These are phyloP conservation scores for Ogataea kodamae DNA, from an alignment of 805 yeast genomes.

Conservation along the genomic window DNA sequence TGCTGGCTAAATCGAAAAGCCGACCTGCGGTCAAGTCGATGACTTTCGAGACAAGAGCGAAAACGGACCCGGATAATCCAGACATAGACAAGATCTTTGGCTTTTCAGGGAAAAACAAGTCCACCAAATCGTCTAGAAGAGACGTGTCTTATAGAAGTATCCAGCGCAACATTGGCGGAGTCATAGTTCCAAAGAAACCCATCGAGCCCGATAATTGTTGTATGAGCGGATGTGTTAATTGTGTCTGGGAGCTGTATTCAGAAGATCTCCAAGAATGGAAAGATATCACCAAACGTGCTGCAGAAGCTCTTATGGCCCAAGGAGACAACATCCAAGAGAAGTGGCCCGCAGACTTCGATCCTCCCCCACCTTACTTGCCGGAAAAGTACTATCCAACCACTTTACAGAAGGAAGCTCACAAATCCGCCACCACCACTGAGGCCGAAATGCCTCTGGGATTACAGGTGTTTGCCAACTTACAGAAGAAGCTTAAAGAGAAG, in stretches of 20 bases:
- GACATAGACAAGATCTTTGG: constrained; percentile 31
- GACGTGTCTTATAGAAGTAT: constrained; percentile 35
- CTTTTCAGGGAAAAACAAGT: constrained; percentile 30
- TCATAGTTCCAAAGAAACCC: constrained; percentile 79
- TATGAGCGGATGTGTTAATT: constrained; percentile 94
- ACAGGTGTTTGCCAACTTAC: constrained; percentile 80
- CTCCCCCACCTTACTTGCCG: constrained; percentile 44
- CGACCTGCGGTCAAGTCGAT: constrained; percentile 14
- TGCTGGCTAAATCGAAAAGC: constrained; percentile 18
- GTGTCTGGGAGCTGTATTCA: constrained; percentile 92
- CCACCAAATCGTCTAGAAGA: constrained; percentile 33
- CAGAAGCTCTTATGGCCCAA: constrained; percentile 32
- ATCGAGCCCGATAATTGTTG: constrained; percentile 94
- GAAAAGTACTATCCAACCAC: constrained; percentile 43
- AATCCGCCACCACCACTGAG: neutral
- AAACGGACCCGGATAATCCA: constrained; percentile 15
- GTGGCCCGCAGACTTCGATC: constrained; percentile 68
- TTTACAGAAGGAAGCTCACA: constrained; percentile 37
- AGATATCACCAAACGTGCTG: constrained; percentile 55
- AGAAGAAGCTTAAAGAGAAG: constrained; percentile 54
- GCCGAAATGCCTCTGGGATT: constrained; percentile 69
- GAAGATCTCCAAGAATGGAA: constrained; percentile 89
- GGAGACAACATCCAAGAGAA: constrained; percentile 44
- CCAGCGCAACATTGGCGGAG: constrained; percentile 50
- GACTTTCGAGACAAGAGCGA: constrained; percentile 29